A percentile compares a stretch with the other conserved stretches of the same genome.
Conservation (phyloP, 2,329 filamentous ascomycete genomes). For the Phyllosticta citribraziliensis region DNA sequence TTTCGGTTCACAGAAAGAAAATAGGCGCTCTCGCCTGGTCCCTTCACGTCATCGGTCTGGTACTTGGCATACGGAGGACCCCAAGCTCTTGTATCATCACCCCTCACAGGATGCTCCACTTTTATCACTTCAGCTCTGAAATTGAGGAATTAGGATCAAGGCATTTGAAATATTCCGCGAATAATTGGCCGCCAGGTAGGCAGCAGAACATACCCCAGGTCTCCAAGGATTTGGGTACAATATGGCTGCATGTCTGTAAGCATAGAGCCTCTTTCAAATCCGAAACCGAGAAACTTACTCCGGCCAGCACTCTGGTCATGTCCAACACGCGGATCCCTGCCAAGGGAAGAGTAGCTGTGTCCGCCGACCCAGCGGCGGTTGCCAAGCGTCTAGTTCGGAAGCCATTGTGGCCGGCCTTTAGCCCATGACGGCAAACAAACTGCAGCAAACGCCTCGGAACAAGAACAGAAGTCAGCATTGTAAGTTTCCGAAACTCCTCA, state of each 20-base stretch:
- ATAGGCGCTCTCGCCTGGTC: conserved; percentile 88
- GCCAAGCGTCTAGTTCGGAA: background rate
- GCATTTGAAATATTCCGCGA: conserved; percentile 24
- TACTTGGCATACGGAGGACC: conserved; percentile 88
- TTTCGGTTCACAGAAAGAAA: conserved; percentile 93
- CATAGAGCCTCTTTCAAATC: background rate
- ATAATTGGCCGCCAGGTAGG: conserved; percentile 11
- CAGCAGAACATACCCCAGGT: conserved; percentile 64
- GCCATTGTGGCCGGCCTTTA: background rate
- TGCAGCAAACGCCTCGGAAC: background rate
- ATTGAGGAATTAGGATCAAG: conserved; percentile 15
- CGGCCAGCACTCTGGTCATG: conserved; percentile 92
- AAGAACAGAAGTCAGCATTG: background rate
- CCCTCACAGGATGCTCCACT: conserved; percentile 81
- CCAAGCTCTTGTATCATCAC: conserved; percentile 93
- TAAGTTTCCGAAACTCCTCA: background rate
- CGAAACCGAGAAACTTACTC: conserved; percentile 48
- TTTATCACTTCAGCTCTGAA: conserved; percentile 89
- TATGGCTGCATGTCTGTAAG: conserved; percentile 57
- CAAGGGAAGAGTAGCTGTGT: conserved; percentile 53
- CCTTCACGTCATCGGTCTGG: conserved; percentile 46
- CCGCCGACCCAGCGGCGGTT: conserved; percentile 4
- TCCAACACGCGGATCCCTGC: conserved; percentile 84
- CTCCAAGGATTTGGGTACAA: conserved; percentile 91
- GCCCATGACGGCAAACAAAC: background rate